These are phyloP conservation scores for Mycena citricolor DNA, from an alignment of 1,284 basidiomycete genomes.

Conservation along the genomic window DNA sequence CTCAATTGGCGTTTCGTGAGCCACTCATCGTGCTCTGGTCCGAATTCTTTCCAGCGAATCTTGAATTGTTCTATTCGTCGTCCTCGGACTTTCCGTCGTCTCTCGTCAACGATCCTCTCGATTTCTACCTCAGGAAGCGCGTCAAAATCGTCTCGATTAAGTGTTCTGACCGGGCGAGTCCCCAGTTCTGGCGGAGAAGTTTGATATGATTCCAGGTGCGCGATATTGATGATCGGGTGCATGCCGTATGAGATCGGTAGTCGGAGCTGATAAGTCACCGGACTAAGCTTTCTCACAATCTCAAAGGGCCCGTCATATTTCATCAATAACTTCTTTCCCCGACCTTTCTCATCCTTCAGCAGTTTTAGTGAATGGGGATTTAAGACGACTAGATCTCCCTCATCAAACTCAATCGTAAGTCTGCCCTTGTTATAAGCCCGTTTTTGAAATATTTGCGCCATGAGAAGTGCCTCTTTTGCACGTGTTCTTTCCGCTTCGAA, in stretches of 20 bases:
- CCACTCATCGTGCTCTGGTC: constrained; percentile 9
- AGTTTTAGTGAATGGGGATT: constrained; percentile 26
- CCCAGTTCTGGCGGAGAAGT: constrained; percentile 5
- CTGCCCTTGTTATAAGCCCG: constrained; percentile 25
- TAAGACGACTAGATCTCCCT: constrained; percentile 27
- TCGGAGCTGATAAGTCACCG: constrained; percentile 9
- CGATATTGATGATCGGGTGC: constrained; percentile 6
- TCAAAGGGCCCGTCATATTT: constrained; percentile 14
- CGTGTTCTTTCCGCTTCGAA: constrained; percentile 21
- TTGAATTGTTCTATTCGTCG: constrained; percentile 13
- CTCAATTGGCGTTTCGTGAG: neutral
- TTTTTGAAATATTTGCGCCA: constrained; percentile 25
- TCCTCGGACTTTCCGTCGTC: constrained; percentile 9
- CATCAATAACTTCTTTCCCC: constrained; percentile 11
- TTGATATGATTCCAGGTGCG: constrained; percentile 7
- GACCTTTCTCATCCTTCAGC: constrained; percentile 10
- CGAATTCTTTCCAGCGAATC: constrained; percentile 10
- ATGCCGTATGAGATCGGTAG: constrained; percentile 5
- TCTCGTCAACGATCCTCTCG: constrained; percentile 14
- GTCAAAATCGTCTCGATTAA: constrained; percentile 13
- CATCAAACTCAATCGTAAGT: constrained; percentile 23
- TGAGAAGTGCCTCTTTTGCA: constrained; percentile 26
- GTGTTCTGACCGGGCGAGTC: neutral
- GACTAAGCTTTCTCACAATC: constrained; percentile 9
- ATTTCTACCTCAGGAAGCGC: constrained; percentile 13